Conservation (phyloP, 2,329 filamentous ascomycete species). For the Cryphonectria nitschkei region DNA sequence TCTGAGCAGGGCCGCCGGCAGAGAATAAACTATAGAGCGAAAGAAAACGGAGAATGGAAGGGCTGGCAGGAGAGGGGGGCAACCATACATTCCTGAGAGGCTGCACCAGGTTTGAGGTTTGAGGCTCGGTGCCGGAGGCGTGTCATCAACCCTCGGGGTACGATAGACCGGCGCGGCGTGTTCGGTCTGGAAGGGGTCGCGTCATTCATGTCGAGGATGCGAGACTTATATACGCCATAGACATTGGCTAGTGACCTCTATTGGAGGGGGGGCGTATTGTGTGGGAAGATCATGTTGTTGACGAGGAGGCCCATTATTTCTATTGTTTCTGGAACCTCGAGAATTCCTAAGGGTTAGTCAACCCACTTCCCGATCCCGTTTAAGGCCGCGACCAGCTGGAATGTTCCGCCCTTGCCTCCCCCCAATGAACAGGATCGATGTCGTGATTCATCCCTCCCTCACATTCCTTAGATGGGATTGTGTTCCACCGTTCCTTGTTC, state of each 20-base stretch:
- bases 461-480: slow-evolving; percentile 12
- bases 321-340: not conserved
- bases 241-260: not conserved
- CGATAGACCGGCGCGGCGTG: slow-evolving; percentile 15
- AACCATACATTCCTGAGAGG: not conserved
- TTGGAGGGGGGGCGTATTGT: not conserved
- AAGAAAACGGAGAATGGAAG: not conserved
- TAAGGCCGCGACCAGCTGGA: slow-evolving; percentile 7
- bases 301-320: slow-evolving; percentile 1
- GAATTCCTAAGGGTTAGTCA: not conserved
- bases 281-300: slow-evolving; percentile 1
- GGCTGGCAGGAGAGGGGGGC: not conserved
- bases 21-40: not conserved
- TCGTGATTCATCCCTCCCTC: slow-evolving; percentile 12
- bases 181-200: not conserved
- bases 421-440: slow-evolving; percentile 13
- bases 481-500: slow-evolving; percentile 11
- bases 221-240: not conserved
- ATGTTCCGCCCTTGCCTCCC: slow-evolving; percentile 9
- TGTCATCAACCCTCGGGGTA: slow-evolving; percentile 14
- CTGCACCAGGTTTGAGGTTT: slow-evolving; percentile 22
- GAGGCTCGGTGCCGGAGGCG: slow-evolving; percentile 21
- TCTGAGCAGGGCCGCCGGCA: not conserved
- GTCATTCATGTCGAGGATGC: slow-evolving; percentile 2
- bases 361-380: slow-evolving; percentile 6